Conservation (phyloP, 768 basidiomycete genomes). For the Auricularia sp. region DNA sequence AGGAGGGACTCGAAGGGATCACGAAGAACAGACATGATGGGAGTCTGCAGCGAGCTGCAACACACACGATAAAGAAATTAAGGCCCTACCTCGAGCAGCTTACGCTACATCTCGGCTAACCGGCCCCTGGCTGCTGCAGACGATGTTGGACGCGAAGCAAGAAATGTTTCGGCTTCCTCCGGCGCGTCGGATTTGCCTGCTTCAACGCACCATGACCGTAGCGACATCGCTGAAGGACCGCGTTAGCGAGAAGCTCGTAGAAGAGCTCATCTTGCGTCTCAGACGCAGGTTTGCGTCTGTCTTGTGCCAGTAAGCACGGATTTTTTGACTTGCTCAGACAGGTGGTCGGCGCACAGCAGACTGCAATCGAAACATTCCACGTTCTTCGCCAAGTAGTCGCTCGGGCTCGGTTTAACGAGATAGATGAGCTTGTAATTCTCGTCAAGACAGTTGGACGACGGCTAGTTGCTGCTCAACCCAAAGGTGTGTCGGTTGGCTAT, state of each 20-base stretch:
- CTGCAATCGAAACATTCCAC: slow-evolving; percentile 81
- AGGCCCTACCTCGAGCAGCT: no score
- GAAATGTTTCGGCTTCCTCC: no score
- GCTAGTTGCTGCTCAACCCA: slow-evolving; percentile 86
- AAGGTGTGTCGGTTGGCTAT: slow-evolving; percentile 45
- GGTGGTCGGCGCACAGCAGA: slow-evolving; percentile 79
- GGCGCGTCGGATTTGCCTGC: no score
- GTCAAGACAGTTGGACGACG: slow-evolving; percentile 71
- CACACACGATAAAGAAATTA: no score
- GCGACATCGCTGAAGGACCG: background rate
- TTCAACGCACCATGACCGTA: no score
- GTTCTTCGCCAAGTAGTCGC: slow-evolving; percentile 86
- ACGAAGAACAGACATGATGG: no score
- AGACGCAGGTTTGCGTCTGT: background rate
- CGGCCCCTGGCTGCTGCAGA: no score
- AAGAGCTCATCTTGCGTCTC: background rate
- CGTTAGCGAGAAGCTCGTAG: background rate
- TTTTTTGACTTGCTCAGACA: slow-evolving; percentile 40
- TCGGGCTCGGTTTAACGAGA: slow-evolving; percentile 73
- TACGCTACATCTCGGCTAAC: no score
- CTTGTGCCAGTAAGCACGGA: background rate
- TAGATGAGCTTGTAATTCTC: slow-evolving; percentile 72
- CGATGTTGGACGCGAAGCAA: no score
- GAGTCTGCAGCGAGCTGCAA: no score
- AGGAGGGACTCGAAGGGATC: no score